Evolutionary conservation across 2,329 filamentous ascomycete species (phyloP).

Genomic region (Stagonosporopsis rhizophila): DNA sequence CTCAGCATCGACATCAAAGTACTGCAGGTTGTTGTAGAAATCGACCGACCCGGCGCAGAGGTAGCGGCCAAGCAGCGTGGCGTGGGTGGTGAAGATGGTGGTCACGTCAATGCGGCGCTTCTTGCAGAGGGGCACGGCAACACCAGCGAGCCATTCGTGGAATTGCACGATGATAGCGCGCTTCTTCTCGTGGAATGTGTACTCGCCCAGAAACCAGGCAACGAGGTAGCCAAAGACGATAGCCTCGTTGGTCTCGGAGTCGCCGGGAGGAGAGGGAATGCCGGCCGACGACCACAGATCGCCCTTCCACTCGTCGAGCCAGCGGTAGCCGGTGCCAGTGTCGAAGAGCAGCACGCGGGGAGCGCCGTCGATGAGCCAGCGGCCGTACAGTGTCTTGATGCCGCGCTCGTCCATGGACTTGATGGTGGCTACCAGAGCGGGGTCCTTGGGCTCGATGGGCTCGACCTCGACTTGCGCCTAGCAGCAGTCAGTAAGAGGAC

Average conservation of each 20-base stretch:
- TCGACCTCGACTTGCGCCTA: slow-evolving; percentile 98
- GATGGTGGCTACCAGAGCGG: slow-evolving; percentile 81
- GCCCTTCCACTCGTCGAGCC: slow-evolving; percentile 94
- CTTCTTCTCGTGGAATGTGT: slow-evolving; percentile 89
- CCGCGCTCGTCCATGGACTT: slow-evolving; percentile 92
- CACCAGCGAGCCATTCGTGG: slow-evolving; percentile 97
- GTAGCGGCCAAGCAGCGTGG: slow-evolving; percentile 92
- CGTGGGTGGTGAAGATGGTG: slow-evolving; percentile 98
- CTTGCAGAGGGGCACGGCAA: slow-evolving; percentile 88
- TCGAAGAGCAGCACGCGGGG: slow-evolving; percentile 94
- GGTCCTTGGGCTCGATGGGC: slow-evolving; percentile 82
- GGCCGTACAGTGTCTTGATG: slow-evolving; percentile 87
- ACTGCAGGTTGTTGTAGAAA: slow-evolving; percentile 98
- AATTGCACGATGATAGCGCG: slow-evolving; percentile 96
- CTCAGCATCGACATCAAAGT: slow-evolving; percentile 95
- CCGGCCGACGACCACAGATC: slow-evolving; percentile 93
- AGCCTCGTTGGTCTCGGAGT: slow-evolving; percentile 95
- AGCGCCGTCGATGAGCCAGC: slow-evolving; percentile 97
- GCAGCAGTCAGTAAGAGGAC: slow-evolving; percentile 26
- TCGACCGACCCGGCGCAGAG: slow-evolving; percentile 97
- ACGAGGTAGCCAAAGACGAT: slow-evolving; percentile 98
- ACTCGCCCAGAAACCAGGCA: slow-evolving; percentile 98
- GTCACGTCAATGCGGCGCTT: slow-evolving; percentile 95
- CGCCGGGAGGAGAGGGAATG: slow-evolving; percentile 90
- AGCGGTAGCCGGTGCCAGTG: slow-evolving; percentile 89